Base-by-base conservation (phyloP, 768 basidiomycete genomes). In the Tylopilus sp. region DNA sequence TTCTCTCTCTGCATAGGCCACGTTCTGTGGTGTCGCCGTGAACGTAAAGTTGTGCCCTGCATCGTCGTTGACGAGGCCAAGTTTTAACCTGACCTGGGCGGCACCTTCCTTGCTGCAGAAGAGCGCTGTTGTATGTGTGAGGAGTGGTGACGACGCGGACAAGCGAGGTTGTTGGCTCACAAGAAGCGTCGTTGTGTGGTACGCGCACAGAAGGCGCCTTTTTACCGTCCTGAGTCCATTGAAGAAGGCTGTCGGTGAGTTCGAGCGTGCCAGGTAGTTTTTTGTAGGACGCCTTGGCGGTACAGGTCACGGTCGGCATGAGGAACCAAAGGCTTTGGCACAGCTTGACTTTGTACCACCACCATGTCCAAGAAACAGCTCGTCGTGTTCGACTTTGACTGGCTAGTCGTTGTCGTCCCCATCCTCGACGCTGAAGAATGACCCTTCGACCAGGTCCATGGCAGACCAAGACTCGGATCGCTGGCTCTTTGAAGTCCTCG, bases 401-500 rank as follows among this genome's bases (percentile, higher is more conserved):
- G 95, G 95, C 88, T 56, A 57, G 67, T 62, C 40, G 25, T 31
- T 15, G 20, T 26, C 38, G 22, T 55, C 50, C 17, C 23, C 20
- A 18, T 13, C 15, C 2, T 3, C 20, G 36, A 18, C 36, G n/a
- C 7, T 4, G 22, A 17, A 20, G 35, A 15, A 13, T 33, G 25
- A 44, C 11, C 4, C 21, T 11, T n/a, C 9, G 21, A 33, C 28
- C 58, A 92, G 89, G 89, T 92, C 90, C 31, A 79, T 90, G 71
- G 84, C 85, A 48, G 95, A 99, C 73, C 95, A 98, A 73, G 97
- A 99, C 73, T 87, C 94, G 1, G 97, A 98, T 70, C 77, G 94
- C 71, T 99, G 88, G 82, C 74, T 94, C 52, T 85, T 91, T 57
- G 91, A 95, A 67, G 91, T 95, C 51, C 79, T 94, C 30, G 88